phyloP scores from a whole-genome alignment of 2,329 filamentous ascomycete species.

The Penicillium sp. region DNA sequence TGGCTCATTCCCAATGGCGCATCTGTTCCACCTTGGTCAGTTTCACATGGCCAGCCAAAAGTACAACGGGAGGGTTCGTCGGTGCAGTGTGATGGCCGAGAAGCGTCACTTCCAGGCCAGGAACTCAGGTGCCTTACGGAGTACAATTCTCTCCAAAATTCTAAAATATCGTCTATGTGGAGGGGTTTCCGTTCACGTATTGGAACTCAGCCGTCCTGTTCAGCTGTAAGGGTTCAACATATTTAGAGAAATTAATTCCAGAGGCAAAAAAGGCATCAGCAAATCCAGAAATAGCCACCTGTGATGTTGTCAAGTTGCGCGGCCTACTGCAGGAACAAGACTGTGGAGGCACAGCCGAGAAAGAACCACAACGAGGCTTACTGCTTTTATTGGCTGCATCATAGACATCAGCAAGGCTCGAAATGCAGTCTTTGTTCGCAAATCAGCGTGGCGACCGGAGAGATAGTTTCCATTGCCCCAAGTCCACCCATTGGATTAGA shows the following conservation, averaged over 20 bases:
- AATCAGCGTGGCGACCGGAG: slow-evolving; percentile 1
- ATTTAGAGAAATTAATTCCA: not conserved
- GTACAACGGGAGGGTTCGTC: slow-evolving; percentile 9
- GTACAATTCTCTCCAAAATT: not conserved
- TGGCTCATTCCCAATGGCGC: slow-evolving; percentile 5
- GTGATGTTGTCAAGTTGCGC: slow-evolving; percentile 16
- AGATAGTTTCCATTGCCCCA: slow-evolving; percentile 6
- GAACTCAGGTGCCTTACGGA: not conserved
- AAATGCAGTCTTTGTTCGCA: slow-evolving; percentile 8
- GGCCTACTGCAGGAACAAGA: slow-evolving; percentile 40
- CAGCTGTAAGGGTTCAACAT: not conserved
- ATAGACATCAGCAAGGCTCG: slow-evolving; percentile 2
- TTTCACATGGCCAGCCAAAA: slow-evolving; percentile 20
- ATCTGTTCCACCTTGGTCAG: slow-evolving; percentile 2
- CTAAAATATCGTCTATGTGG: not conserved
- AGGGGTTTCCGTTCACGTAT: not conserved
- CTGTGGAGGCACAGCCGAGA: slow-evolving; percentile 25
- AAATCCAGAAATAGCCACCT: not conserved
- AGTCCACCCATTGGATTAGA: slow-evolving; percentile 10
- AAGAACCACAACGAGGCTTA: slow-evolving; percentile 8
- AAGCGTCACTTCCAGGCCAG: not conserved
- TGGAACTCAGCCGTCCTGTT: not conserved
- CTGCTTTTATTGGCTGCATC: slow-evolving; percentile 11
- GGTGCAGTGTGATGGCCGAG: not conserved
- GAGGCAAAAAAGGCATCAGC: not conserved